These are phyloP conservation scores for Nephelium lappaceum DNA, from an alignment of 345 rosid genomes.

Conservation along the genomic window DNA sequence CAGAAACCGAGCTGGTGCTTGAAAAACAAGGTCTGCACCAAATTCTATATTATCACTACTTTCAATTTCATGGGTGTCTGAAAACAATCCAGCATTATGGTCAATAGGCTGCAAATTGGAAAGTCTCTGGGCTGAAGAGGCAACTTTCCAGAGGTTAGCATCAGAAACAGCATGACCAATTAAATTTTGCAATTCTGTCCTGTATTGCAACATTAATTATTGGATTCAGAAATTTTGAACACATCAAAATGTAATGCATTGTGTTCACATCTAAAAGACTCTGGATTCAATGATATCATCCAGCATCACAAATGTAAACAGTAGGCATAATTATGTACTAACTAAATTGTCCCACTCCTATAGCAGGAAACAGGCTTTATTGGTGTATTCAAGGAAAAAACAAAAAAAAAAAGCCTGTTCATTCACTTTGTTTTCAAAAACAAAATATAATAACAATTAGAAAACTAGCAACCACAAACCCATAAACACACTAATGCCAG, in stretches of 20 bases:
- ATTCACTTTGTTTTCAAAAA: background rate
- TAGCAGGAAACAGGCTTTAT: background rate
- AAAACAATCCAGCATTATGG: conserved; percentile 29
- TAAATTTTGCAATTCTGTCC: conserved; percentile 73
- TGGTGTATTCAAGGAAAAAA: background rate
- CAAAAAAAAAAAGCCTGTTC: background rate
- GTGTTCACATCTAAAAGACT: background rate
- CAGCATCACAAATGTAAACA: background rate
- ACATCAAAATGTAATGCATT: background rate
- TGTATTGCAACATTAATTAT: conserved; percentile 34
- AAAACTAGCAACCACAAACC: background rate
- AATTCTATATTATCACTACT: conserved; percentile 55
- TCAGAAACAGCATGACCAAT: conserved; percentile 66
- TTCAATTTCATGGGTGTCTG: conserved; percentile 42
- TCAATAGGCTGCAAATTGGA: conserved; percentile 55
- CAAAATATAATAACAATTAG: background rate
- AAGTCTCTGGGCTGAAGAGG: conserved; percentile 60
- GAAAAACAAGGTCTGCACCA: conserved; percentile 79
- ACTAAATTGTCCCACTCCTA: background rate
- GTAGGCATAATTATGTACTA: background rate
- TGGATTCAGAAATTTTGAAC: background rate
- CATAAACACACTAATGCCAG: background rate
- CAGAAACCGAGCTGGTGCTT: conserved; percentile 76
- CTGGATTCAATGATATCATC: background rate
- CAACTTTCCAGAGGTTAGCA: conserved; percentile 53